These are phyloP conservation scores for Parasarocladium wereldwijsianum DNA, from an alignment of 2,329 filamentous ascomycete species.

Conservation along the genomic window DNA sequence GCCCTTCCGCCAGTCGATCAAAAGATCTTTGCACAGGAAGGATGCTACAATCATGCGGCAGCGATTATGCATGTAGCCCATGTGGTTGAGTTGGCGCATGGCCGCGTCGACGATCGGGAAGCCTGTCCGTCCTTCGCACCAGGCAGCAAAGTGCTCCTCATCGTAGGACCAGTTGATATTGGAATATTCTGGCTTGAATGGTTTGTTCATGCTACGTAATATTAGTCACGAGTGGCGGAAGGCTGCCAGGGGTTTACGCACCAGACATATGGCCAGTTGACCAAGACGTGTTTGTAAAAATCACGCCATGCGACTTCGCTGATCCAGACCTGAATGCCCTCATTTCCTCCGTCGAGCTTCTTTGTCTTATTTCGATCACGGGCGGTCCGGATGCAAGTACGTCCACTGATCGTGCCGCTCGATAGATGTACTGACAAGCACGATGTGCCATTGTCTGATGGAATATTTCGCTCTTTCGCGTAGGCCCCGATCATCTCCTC, in stretches of 20 bases:
- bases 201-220: conserved; percentile 37
- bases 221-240: background rate
- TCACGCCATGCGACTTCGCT: conserved; percentile 76
- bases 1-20: conserved; percentile 73
- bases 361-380: conserved; percentile 46
- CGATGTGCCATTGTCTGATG: conserved; percentile 47
- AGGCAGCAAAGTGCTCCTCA: conserved; percentile 51
- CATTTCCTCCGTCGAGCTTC: conserved; percentile 49
- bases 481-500: conserved; percentile 49
- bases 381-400: conserved; percentile 51
- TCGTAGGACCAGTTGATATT: conserved; percentile 75
- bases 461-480: conserved; percentile 49
- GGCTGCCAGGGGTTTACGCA: conserved; percentile 21
- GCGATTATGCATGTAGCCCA: conserved; percentile 74
- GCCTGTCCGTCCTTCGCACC: conserved; percentile 61
- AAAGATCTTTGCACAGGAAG: conserved; percentile 65
- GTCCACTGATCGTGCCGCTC: conserved; percentile 50
- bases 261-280: conserved; percentile 74
- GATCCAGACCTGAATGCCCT: conserved; percentile 61
- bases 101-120: conserved; percentile 77
- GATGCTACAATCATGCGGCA: conserved; percentile 73
- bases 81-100: conserved; percentile 59
- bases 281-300: conserved; percentile 77
- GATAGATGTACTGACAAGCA: conserved; percentile 58
- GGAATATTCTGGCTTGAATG: conserved; percentile 67